A percentile compares a stretch with the other conserved stretches of the same genome.
Conservation (phyloP, 2,329 filamentous ascomycete species). For the Xylaria sp. region DNA sequence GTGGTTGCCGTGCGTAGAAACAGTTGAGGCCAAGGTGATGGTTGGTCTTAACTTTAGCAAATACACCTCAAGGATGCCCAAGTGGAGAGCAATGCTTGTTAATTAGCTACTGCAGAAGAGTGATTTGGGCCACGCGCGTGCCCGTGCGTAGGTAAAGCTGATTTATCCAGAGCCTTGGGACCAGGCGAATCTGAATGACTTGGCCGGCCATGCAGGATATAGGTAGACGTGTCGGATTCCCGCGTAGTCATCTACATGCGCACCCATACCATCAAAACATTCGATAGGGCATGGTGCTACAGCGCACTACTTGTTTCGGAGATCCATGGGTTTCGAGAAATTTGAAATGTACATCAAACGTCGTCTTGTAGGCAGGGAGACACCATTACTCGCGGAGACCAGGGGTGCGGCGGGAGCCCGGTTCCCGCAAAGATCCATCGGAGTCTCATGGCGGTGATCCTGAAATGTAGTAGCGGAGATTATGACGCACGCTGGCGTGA, state of each 20-base stretch:
- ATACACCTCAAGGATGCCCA: neutral
- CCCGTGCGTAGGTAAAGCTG: slow-evolving; percentile 7
- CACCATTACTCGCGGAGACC: slow-evolving; percentile 19
- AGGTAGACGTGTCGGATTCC: neutral
- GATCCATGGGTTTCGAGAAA: slow-evolving; percentile 3
- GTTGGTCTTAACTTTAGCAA: slow-evolving; percentile 5
- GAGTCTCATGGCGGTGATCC: slow-evolving; percentile 13
- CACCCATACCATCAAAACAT: neutral
- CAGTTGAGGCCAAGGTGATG: neutral
- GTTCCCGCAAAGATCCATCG: slow-evolving; percentile 23
- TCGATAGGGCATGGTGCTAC: neutral
- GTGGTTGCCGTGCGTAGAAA: neutral
- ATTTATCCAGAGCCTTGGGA: slow-evolving; percentile 35
- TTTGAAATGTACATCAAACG: slow-evolving; percentile 2
- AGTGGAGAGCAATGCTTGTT: slow-evolving; percentile 1
- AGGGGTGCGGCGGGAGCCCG: slow-evolving; percentile 28
- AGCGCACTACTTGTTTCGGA: neutral
- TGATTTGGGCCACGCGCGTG: slow-evolving; percentile 12
- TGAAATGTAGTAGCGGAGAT: slow-evolving; percentile 16
- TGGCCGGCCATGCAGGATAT: slow-evolving; percentile 15
- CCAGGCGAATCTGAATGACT: slow-evolving; percentile 17
- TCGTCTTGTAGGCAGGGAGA: slow-evolving; percentile 10
- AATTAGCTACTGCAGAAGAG: neutral
- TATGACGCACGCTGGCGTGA: slow-evolving; percentile 16
- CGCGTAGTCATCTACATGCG: slow-evolving; percentile 5